Base-by-base conservation (phyloP, 805 yeast species). In the Candida railenensis region DNA sequence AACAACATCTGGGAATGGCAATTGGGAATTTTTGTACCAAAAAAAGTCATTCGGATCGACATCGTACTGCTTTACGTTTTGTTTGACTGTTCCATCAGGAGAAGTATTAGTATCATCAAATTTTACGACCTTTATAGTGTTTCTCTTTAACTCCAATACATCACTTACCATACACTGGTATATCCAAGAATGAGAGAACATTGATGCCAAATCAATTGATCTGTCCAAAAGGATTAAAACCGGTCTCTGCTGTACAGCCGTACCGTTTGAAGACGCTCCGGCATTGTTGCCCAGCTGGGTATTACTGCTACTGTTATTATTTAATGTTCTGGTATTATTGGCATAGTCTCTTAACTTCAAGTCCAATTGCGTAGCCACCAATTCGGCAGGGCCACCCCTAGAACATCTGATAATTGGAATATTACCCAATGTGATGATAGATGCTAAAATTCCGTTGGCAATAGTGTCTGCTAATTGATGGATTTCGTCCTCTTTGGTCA, bases 1-100 rank as follows among this genome's bases (percentile, higher is more conserved):
- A 30, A 96, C 99, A n/a, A 95, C 98, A 62, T 92, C 97, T 1
- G 99, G 99, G 73, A 94, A 94, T 34, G 99, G 98, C 47, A 89
- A 70, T 43, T 85, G 85, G 11, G 96, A 76, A 66, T 94, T 91
- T 50, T 77, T 76, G 51, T 67, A 71, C 99, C 99, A 94, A 68
- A 94, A 94, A 62, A 87, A 88, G 70, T 94, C 99, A 47, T 81
- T 80, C 22, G 96, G 96, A 57, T 92, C 99, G 39, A 94, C 77
- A 62, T 94, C 99, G 63, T 85, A 87, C 50, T 81, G 77, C 53
- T 84, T 84, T 33, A 67, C 65, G n/a, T 63, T 64, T 7, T 67
- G 59, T 30, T 62, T 61, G 22, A 69, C 71, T 39, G 65, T 66
- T 11, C 15, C 18, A 14, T 63, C 62, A 7, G 52, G 54, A 7